Evolutionary conservation across 768 basidiomycete species (phyloP).

Genomic region (Mrakia frigida): DNA sequence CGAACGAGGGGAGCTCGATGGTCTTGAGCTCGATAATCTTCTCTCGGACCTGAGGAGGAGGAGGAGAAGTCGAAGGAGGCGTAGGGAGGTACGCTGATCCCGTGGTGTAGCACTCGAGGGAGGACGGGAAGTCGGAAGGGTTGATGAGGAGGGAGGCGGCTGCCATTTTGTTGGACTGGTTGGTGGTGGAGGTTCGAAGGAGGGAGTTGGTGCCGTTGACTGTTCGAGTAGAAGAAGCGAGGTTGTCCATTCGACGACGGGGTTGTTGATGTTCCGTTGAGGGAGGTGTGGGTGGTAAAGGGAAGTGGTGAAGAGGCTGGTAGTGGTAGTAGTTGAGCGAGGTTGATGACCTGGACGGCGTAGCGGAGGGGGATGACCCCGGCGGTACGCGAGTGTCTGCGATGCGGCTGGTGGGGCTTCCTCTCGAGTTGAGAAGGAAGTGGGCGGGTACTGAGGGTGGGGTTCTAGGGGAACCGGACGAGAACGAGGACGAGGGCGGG

Average conservation of each 20-base stretch:
- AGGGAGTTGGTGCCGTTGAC: neutral
- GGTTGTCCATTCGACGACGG: slow-evolving; percentile 15
- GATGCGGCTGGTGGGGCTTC: slow-evolving; percentile 23
- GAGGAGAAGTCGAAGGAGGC: slow-evolving; percentile 29
- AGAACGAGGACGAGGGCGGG: slow-evolving; percentile 7
- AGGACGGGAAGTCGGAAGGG: slow-evolving; percentile 13
- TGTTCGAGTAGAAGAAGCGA: neutral
- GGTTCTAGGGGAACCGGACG: slow-evolving; percentile 18
- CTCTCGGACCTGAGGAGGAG: neutral
- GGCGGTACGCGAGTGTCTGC: slow-evolving; percentile 25
- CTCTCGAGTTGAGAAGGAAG: slow-evolving; percentile 20
- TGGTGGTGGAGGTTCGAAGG: neutral
- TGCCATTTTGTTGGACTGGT: neutral
- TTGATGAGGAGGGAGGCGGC: slow-evolving; percentile 13
- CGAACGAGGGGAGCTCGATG: slow-evolving; percentile 21
- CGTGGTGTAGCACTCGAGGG: neutral
- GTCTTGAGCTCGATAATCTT: slow-evolving; percentile 11
- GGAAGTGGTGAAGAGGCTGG: slow-evolving; percentile 9
- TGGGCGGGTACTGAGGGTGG: slow-evolving; percentile 16
- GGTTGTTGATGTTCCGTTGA: neutral
- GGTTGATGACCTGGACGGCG: slow-evolving; percentile 19
- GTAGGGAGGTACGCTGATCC: slow-evolving; percentile 21
- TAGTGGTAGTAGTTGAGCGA: neutral
- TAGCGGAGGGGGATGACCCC: slow-evolving; percentile 26
- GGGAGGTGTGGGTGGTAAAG: neutral